phyloP scores from a whole-genome alignment of 208 protist species.

The Crithidia brevicula region DNA sequence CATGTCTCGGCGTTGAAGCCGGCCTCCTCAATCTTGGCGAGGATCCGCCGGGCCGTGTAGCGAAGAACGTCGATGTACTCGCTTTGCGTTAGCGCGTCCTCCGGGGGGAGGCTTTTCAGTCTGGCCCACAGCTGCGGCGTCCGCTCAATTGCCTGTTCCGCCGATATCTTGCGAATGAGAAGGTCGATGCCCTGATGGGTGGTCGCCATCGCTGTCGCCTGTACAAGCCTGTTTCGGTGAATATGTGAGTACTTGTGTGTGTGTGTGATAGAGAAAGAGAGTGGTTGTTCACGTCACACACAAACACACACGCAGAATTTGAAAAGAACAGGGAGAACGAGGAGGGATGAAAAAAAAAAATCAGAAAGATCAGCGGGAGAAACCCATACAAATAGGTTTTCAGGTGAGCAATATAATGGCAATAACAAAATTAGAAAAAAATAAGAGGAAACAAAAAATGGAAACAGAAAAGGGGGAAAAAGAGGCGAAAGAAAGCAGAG shows the following conservation, averaged over 20 bases:
- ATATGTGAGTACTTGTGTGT: not conserved
- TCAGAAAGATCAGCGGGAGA: not conserved
- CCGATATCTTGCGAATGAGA: slow-evolving; percentile 33
- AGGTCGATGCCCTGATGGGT: slow-evolving; percentile 26
- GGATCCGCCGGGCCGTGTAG: slow-evolving; percentile 45
- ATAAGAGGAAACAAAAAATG: slow-evolving; percentile 7
- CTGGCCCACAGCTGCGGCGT: slow-evolving; percentile 27
- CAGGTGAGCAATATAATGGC: not conserved
- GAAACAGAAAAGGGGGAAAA: slow-evolving; percentile 9
- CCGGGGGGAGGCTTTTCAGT: slow-evolving; percentile 15
- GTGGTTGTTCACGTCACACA: no score
- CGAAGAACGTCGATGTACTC: slow-evolving; percentile 43
- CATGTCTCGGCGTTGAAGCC: slow-evolving; percentile 45
- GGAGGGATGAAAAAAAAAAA: not conserved
- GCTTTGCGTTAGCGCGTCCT: slow-evolving; percentile 27
- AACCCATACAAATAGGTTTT: not conserved
- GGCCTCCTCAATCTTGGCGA: slow-evolving; percentile 46
- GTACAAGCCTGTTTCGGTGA: not conserved
- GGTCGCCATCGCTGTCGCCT: not conserved
- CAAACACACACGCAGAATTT: no score
- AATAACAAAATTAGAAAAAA: slow-evolving; percentile 16
- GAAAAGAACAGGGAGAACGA: not conserved
- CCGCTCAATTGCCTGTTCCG: slow-evolving; percentile 18
- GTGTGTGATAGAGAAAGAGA: not conserved
- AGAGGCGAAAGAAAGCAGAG: not conserved